Base-by-base conservation (phyloP, 2,329 filamentous ascomycete species). In the Xylaria sp. region DNA sequence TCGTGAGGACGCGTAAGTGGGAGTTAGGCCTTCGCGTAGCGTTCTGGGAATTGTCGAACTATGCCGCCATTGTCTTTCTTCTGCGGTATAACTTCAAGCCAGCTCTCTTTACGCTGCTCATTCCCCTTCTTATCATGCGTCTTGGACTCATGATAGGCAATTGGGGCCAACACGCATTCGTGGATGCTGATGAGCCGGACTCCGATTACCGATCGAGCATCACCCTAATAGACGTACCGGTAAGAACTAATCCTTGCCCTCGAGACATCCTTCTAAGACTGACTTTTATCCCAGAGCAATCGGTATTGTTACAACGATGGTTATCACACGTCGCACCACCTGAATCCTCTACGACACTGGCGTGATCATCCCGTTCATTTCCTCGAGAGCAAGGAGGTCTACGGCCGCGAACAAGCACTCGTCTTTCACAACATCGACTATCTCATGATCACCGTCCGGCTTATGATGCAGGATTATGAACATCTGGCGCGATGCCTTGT, bases 381-480 rank as follows among this genome's bases (percentile, higher is more conserved):
- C 79, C 81, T 94, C 1, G 85, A 89, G 72, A 86, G 89, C 53
- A 93, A 93, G 79, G 80, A 86, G 28, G 85, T 84, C 2, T 95
- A 94, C 74, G 83, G 87, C 0, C 79, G 83, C 8, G 89, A 93
- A 75, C 82, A 88, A 23, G 92, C 92, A 0, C 84, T 95, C 7
- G 90, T 94, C 6, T 94, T 95, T 76, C 89, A 91, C 78, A 90
- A 94, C 74, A 93, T 95, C 73, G 92, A 94, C 78, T 95, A 93
- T 76, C 81, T 94, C 60, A 90, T 93, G 84, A 87, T 94, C 68
- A 93, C 92, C 0, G 78, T 92, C 39, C 85, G 86, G 50, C 79
- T 94, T 20, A 75, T 94, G 74, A 83, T 83, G 67, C 93, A 93
- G 78, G 89, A 94, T 76, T 95, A 95, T 73, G 81, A 84, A 57